Percentiles rank a stretch among this genome's conserved stretches.
Conservation (phyloP, 371 early-diverging fungal genomes). For the Quaeritorhiza haematococci region DNA sequence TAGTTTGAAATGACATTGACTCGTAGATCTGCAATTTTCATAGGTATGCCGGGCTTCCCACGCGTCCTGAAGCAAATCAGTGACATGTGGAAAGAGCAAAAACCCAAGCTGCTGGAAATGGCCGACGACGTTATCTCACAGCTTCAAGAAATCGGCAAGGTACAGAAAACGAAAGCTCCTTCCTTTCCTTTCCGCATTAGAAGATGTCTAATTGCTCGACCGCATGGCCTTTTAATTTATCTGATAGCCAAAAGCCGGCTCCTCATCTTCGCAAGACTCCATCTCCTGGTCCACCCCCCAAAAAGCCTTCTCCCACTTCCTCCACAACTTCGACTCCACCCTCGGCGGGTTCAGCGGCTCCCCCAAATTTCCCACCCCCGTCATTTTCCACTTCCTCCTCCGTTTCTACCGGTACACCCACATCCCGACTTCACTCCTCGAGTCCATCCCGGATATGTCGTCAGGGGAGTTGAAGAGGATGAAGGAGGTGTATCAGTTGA, state of each 20-base stretch:
- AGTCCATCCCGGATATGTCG: conserved; percentile 12
- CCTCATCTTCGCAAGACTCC: background rate
- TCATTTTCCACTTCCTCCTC: conserved; percentile 50
- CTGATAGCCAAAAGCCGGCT: conserved; percentile 26
- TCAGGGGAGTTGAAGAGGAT: conserved; percentile 12
- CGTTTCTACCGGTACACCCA: conserved; percentile 38
- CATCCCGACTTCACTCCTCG: background rate
- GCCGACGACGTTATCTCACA: conserved; percentile 39
- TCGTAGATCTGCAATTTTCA: background rate
- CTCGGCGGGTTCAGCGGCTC: conserved; percentile 59
- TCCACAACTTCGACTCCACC: conserved; percentile 38
- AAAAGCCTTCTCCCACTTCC: conserved; percentile 36
- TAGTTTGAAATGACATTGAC: background rate
- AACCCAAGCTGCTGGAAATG: conserved; percentile 35
- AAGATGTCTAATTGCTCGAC: too few relatives aligned
- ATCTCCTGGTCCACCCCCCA: conserved; percentile 8
- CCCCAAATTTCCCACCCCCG: conserved; percentile 66
- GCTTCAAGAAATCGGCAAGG: conserved; percentile 23
- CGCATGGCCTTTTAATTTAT: too few relatives aligned
- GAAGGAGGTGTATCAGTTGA: conserved; percentile 17
- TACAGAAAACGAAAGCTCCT: too few relatives aligned
- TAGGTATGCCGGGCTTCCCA: conserved; percentile 44
- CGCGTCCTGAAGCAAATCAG: conserved; percentile 42
- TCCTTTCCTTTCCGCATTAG: too few relatives aligned
- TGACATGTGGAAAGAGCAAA: conserved; percentile 37